Conservation (phyloP, 495 filamentous ascomycete species). For the Aspergillus cavernicola region DNA sequence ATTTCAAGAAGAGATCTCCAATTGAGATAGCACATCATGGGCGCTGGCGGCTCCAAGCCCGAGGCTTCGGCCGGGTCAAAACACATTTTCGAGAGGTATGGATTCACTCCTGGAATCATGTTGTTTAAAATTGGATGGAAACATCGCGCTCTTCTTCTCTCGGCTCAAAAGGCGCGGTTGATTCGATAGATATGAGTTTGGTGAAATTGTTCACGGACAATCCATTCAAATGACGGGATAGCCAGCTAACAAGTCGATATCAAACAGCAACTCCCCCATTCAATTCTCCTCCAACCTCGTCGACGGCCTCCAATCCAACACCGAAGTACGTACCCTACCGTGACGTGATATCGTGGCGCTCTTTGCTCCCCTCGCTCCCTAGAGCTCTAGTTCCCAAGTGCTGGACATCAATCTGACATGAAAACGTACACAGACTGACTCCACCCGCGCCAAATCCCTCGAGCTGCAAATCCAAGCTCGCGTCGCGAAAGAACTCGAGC, state of each 20-base stretch:
- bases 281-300: constrained; percentile 83
- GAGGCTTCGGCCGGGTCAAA: constrained; percentile 44
- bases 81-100: constrained; percentile 53
- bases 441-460: constrained; percentile 73
- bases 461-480: constrained; percentile 88
- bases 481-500: constrained; percentile 77
- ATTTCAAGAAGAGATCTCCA: neutral
- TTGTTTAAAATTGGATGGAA: neutral
- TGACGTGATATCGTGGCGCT: no score
- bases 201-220: neutral
- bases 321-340: constrained; percentile 60
- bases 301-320: constrained; percentile 73
- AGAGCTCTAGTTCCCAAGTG: no score
- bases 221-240: neutral
- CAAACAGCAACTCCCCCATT: constrained; percentile 69
- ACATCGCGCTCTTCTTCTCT: neutral
- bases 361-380: constrained; percentile 1
- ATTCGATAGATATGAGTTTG: neutral
- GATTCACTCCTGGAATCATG: neutral
- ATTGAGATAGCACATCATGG: constrained; percentile 33
- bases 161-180: neutral
- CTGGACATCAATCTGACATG: no score
- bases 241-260: constrained; percentile 3
- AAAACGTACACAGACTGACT: constrained; percentile 74
- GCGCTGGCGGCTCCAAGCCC: constrained; percentile 51